Percentiles rank a stretch among this genome's conserved stretches.
Evolutionary conservation across 2,329 filamentous ascomycete genomes (phyloP).

Genomic region (Venturia aucupariae): DNA sequence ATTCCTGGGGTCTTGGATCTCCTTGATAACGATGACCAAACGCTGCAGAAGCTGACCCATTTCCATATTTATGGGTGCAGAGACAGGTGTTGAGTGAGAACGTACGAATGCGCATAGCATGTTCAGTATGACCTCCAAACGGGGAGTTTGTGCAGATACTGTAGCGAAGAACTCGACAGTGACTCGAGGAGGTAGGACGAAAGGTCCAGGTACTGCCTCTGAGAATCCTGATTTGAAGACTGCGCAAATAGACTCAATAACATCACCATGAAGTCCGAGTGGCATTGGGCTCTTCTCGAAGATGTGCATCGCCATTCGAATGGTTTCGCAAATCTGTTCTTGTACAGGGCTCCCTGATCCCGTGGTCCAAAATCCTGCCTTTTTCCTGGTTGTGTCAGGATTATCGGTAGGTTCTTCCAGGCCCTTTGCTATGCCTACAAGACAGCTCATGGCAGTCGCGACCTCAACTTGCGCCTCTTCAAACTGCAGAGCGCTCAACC

Average conservation of each 20-base stretch:
- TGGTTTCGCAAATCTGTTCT: conserved; percentile 4
- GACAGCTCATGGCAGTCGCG: conserved; percentile 53
- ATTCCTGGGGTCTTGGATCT: conserved; percentile 5
- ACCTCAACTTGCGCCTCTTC: conserved; percentile 33
- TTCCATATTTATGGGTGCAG: conserved; percentile 38
- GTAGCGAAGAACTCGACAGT: conserved; percentile 59
- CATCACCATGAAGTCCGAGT: conserved; percentile 46
- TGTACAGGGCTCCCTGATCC: not conserved
- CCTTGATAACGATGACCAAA: conserved; percentile 2
- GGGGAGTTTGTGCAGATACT: conserved; percentile 50
- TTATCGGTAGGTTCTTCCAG: conserved; percentile 59
- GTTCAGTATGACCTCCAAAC: conserved; percentile 44
- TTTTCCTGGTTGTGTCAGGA: conserved; percentile 52
- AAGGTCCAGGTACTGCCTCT: conserved; percentile 64
- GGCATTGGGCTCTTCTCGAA: conserved; percentile 1
- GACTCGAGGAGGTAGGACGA: conserved; percentile 59
- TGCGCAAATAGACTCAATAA: conserved; percentile 62
- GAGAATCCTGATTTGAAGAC: conserved; percentile 67
- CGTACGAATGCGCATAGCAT: conserved; percentile 56
- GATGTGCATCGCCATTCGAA: conserved; percentile 16
- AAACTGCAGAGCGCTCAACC: conserved; percentile 18
- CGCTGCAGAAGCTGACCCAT: conserved; percentile 17
- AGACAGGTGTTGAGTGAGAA: conserved; percentile 35
- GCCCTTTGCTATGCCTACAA: conserved; percentile 62
- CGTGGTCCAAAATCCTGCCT: conserved; percentile 1